Evolutionary conservation across 164 flowering plant species (phyloP).

Genomic region (Nymphaea thermarum): DNA sequence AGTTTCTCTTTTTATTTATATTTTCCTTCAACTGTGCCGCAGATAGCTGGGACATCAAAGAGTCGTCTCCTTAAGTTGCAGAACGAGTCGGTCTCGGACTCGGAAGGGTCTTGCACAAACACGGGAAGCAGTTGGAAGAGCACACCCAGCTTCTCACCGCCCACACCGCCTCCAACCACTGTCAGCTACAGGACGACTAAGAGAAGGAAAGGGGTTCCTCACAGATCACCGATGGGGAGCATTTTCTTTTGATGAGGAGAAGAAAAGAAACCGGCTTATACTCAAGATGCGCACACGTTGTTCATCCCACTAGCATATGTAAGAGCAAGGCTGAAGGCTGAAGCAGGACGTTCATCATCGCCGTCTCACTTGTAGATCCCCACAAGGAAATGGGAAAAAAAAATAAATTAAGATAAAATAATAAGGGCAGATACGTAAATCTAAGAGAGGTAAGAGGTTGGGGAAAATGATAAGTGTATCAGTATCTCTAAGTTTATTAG

Average conservation of each 20-base stretch:
- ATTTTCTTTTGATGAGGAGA: not conserved
- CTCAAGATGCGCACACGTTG: not conserved
- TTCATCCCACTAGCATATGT: not conserved
- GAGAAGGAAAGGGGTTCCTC: constrained; percentile 92
- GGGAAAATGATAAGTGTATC: not conserved
- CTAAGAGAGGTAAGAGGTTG: not conserved
- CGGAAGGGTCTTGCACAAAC: constrained; percentile 59
- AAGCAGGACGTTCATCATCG: not conserved
- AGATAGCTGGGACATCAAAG: constrained; percentile 72
- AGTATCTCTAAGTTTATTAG: too few species aligned
- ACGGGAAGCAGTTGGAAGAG: constrained; percentile 18
- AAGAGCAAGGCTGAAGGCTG: not conserved
- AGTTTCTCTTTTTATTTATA: too few species aligned
- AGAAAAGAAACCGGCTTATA: not conserved
- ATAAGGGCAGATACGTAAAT: not conserved
- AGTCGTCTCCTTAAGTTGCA: constrained; percentile 15
- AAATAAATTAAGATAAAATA: too few species aligned
- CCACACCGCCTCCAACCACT: constrained; percentile 77
- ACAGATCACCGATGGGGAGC: constrained; percentile 46
- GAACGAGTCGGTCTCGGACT: constrained; percentile 27
- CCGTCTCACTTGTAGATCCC: not conserved
- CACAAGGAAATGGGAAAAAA: not conserved
- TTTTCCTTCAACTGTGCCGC: not conserved
- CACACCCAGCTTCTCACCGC: constrained; percentile 56
- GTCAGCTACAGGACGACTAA: constrained; percentile 56